Evolutionary conservation across 164 flowering plant species (phyloP).

Genomic region (Stephania japonica): DNA sequence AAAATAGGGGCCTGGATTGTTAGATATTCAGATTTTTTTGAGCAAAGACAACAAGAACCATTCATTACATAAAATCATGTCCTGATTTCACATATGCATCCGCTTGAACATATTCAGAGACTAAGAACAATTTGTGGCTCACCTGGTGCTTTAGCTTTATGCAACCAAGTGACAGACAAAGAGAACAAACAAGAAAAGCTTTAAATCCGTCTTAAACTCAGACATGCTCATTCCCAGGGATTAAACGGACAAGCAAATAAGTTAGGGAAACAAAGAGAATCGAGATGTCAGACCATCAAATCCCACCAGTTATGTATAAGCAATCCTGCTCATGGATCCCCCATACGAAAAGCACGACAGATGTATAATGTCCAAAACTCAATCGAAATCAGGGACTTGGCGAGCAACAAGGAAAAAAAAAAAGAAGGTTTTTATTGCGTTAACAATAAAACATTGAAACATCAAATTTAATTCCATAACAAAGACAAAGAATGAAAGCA

Average conservation of each 20-base stretch:
- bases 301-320: neutral
- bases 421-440: neutral
- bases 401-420: no score
- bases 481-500: neutral
- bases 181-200: neutral
- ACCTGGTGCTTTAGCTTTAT: neutral
- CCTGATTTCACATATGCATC: neutral
- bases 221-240: neutral
- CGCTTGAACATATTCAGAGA: neutral
- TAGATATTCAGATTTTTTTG: neutral
- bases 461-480: neutral
- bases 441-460: neutral
- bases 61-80: neutral
- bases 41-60: neutral
- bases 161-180: neutral
- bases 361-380: no score
- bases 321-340: no score
- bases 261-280: neutral
- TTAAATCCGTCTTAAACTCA: neutral
- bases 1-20: no score
- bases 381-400: no score
- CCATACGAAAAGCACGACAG: no score
- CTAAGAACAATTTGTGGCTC: neutral
- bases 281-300: neutral
- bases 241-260: neutral